Conservation (phyloP, 805 yeast genomes). For the Saccharomycopsis vini region DNA sequence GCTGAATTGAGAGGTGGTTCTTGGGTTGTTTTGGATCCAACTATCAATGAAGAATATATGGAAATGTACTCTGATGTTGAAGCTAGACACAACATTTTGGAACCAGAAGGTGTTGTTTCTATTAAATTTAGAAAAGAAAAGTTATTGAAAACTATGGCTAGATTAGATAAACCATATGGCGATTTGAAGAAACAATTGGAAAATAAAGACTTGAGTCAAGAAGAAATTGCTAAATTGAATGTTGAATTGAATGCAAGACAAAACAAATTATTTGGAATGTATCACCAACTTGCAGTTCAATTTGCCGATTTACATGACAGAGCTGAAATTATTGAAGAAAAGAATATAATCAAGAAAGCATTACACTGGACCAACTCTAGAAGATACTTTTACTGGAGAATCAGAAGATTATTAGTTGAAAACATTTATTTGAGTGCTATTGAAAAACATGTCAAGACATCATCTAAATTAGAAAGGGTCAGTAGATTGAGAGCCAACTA, state of each 20-base stretch:
- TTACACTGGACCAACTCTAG: conserved; percentile 82
- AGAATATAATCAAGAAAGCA: conserved; percentile 81
- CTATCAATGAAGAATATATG: conserved; percentile 94
- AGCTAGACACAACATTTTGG: conserved; percentile 94
- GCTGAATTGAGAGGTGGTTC: conserved; percentile 99
- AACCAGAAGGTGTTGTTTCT: conserved; percentile 99
- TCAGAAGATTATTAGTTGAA: conserved; percentile 90
- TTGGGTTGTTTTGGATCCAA: conserved; percentile 99
- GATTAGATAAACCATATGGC: conserved; percentile 73
- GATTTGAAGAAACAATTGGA: conserved; percentile 54
- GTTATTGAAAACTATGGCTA: conserved; percentile 79
- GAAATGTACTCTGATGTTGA: conserved; percentile 98
- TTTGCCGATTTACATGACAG: conserved; percentile 98
- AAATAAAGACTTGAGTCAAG: conserved; percentile 41
- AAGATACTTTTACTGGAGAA: conserved; percentile 98
- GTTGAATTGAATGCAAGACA: conserved; percentile 72
- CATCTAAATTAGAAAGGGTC: conserved; percentile 69
- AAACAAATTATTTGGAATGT: conserved; percentile 70
- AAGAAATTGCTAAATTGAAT: conserved; percentile 56
- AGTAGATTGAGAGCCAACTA: conserved; percentile 86
- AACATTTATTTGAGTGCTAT: conserved; percentile 75
- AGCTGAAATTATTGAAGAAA: conserved; percentile 94
- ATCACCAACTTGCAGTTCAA: conserved; percentile 86
- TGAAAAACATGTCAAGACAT: conserved; percentile 48
- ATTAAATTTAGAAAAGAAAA: conserved; percentile 94